These are phyloP conservation scores for Paecilomyces dactylethromorphus DNA, from an alignment of 2,329 filamentous ascomycete genomes.

Conservation along the genomic window DNA sequence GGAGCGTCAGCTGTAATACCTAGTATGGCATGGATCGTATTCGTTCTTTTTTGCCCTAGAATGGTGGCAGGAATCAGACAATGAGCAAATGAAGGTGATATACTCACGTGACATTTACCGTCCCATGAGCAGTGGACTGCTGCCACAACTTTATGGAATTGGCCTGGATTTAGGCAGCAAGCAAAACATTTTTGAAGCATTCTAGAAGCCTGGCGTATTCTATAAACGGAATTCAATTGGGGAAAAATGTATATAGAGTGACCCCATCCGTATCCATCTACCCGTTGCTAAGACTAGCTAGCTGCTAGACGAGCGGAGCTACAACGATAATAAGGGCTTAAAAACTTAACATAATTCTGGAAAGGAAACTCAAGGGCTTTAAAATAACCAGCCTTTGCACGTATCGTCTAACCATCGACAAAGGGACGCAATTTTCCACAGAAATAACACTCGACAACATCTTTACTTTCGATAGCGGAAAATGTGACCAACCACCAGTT, in stretches of 20 bases:
- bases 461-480: background rate
- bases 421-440: no score
- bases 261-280: background rate
- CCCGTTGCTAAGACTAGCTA: no score
- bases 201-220: no score
- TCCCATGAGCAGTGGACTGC: background rate
- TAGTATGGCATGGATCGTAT: slow-evolving; percentile 15
- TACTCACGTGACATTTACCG: background rate
- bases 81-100: background rate
- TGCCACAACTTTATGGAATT: background rate
- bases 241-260: background rate
- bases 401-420: no score
- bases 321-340: no score
- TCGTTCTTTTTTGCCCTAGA: slow-evolving; percentile 21
- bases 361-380: no score
- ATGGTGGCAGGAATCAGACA: background rate
- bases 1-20: slow-evolving; percentile 4
- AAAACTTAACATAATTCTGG: no score
- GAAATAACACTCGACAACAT: background rate
- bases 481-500: background rate
- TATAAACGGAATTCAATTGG: background rate
- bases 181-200: background rate
- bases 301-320: no score
- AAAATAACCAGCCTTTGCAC: no score
- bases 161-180: background rate